Percentiles rank a stretch among this genome's conserved stretches.
Evolutionary conservation across 2,329 filamentous ascomycete genomes (phyloP).

Genomic region (Colletotrichum navitas): DNA sequence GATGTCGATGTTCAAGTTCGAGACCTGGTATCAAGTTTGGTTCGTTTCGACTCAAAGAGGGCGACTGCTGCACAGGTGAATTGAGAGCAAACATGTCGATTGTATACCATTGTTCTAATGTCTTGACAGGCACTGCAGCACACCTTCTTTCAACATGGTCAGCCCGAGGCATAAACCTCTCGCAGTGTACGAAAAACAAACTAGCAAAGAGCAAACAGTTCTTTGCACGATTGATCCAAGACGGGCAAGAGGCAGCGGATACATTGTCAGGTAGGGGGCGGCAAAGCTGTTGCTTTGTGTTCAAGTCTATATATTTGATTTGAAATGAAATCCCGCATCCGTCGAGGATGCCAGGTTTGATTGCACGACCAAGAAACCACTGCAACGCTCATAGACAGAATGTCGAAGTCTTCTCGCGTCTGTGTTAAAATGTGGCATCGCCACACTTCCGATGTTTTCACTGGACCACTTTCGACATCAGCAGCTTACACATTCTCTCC

Average conservation of each 20-base stretch:
- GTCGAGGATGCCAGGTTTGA: neutral
- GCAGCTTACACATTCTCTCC: neutral
- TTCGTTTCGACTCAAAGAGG: conserved; percentile 80
- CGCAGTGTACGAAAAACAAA: neutral
- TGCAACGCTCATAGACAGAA: conserved; percentile 3
- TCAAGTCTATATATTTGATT: neutral
- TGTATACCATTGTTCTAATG: conserved; percentile 3
- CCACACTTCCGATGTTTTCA: neutral
- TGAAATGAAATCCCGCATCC: neutral
- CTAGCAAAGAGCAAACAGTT: neutral
- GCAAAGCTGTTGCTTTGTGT: conserved; percentile 10
- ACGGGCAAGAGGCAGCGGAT: neutral
- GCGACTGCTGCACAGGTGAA: conserved; percentile 69
- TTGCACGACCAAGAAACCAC: neutral
- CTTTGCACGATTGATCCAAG: neutral
- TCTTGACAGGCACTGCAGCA: conserved; percentile 36
- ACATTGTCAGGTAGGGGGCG: neutral
- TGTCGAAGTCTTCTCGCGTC: neutral
- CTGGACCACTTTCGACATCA: neutral
- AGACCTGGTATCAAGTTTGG: conserved; percentile 74
- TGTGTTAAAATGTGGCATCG: conserved; percentile 15
- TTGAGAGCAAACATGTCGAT: neutral
- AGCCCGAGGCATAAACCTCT: neutral
- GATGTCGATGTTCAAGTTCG: conserved; percentile 68
- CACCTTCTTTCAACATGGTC: conserved; percentile 6